Evolutionary conservation across 345 rosid genomes (phyloP).

Genomic region (Barbarea vulgaris): DNA sequence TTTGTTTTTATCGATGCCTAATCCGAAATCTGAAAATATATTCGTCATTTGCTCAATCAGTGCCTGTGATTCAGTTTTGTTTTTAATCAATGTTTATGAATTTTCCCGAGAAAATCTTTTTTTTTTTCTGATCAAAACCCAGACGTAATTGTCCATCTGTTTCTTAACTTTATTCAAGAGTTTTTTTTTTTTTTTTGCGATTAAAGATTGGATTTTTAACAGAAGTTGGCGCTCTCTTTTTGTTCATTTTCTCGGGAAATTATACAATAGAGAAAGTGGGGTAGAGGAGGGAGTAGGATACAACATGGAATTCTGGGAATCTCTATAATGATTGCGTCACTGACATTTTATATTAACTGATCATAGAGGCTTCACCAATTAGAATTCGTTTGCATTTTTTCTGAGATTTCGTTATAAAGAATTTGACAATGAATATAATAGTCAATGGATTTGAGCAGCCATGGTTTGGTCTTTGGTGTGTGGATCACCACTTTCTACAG

Average conservation of each 20-base stretch:
- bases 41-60: conserved; percentile 10
- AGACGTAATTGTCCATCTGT: no score
- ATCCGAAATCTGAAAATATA: not conserved
- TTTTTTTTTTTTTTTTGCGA: not conserved
- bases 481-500: conserved; percentile 22
- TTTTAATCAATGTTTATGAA: not conserved
- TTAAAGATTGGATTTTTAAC: conserved; percentile 29
- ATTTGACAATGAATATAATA: conserved; percentile 16
- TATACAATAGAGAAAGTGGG: conserved; percentile 11
- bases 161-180: not conserved
- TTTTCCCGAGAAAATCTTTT: not conserved
- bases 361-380: not conserved
- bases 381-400: not conserved
- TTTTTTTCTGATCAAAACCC: no score
- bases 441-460: conserved; percentile 29
- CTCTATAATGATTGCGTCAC: conserved; percentile 21
- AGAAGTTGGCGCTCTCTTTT: not conserved
- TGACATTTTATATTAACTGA: not conserved
- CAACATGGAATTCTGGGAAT: conserved; percentile 13
- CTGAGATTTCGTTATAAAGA: not conserved
- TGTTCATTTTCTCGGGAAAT: conserved; percentile 14
- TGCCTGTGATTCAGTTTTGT: not conserved
- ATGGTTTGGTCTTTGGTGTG: conserved; percentile 4
- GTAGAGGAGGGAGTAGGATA: conserved; percentile 8
- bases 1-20: not conserved